Conservation (phyloP, 108 stramenopile species). For the Stephanodiscus triporus region DNA sequence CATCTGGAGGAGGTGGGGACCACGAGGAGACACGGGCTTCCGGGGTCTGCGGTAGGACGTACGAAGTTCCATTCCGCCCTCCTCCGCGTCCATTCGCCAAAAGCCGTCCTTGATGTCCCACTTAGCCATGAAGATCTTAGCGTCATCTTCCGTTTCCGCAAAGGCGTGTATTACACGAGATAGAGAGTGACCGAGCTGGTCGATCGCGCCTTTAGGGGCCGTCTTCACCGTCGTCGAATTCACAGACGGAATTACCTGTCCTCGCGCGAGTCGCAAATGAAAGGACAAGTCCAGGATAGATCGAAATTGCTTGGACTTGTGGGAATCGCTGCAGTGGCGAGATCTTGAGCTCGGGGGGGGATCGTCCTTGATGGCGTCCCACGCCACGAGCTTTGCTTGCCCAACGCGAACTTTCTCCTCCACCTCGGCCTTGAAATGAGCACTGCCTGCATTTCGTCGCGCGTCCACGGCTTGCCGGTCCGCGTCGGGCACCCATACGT, state of each 20-base stretch:
- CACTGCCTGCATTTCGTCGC: conserved; percentile 6
- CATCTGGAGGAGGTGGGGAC: conserved; percentile 49
- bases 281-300: conserved; percentile 2
- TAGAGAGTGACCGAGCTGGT: neutral
- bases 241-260: neutral
- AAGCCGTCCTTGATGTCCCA: conserved; percentile 30
- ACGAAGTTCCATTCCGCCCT: conserved; percentile 35
- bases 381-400: neutral
- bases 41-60: conserved; percentile 24
- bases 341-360: neutral
- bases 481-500: conserved; percentile 2
- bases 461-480: conserved; percentile 6
- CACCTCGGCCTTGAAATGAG: neutral
- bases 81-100: conserved; percentile 11
- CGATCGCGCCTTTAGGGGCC: neutral
- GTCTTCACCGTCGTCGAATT: neutral
- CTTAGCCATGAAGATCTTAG: conserved; percentile 21
- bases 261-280: neutral
- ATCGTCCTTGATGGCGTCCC: conserved; percentile 2
- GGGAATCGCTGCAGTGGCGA: conserved; percentile 7
- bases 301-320: neutral
- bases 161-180: neutral
- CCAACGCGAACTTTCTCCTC: neutral
- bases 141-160: conserved; percentile 1
- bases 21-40: conserved; percentile 14